phyloP scores from a whole-genome alignment of 2,329 filamentous ascomycete genomes.

The Ophiocordyceps camponoti-leonardi region DNA sequence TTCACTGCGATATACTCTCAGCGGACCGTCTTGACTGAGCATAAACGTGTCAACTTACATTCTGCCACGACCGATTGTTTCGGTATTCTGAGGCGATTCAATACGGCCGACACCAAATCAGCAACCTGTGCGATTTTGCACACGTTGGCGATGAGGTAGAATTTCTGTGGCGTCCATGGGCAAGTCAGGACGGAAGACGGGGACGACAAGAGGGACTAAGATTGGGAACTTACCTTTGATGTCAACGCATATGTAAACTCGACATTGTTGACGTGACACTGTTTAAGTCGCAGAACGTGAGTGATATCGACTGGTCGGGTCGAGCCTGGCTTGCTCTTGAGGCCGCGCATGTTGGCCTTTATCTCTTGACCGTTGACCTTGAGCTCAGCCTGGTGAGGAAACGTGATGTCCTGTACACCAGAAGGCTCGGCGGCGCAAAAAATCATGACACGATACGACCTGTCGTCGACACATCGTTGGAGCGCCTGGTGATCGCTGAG shows the following conservation, averaged over 20 bases:
- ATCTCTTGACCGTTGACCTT: constrained; percentile 79
- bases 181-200: constrained; percentile 5
- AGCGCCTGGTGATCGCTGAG: constrained; percentile 34
- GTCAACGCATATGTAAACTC: constrained; percentile 88
- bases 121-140: constrained; percentile 58
- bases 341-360: constrained; percentile 79
- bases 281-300: constrained; percentile 49
- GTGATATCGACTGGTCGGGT: constrained; percentile 91
- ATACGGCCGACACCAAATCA: constrained; percentile 52
- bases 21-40: neutral
- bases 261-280: constrained; percentile 58
- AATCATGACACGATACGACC: constrained; percentile 57
- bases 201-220: constrained; percentile 1
- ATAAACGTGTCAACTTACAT: constrained; percentile 35
- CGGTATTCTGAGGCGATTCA: constrained; percentile 52
- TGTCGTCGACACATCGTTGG: constrained; percentile 39
- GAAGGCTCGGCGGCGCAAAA: constrained; percentile 58
- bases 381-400: constrained; percentile 84
- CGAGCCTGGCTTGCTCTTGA: constrained; percentile 93
- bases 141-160: constrained; percentile 54
- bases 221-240: constrained; percentile 48
- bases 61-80: constrained; percentile 72
- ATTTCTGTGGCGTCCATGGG: constrained; percentile 36
- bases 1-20: constrained; percentile 40
- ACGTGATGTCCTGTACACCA: constrained; percentile 60